Conservation (phyloP, 768 basidiomycete species). For the Mycena rosella region DNA sequence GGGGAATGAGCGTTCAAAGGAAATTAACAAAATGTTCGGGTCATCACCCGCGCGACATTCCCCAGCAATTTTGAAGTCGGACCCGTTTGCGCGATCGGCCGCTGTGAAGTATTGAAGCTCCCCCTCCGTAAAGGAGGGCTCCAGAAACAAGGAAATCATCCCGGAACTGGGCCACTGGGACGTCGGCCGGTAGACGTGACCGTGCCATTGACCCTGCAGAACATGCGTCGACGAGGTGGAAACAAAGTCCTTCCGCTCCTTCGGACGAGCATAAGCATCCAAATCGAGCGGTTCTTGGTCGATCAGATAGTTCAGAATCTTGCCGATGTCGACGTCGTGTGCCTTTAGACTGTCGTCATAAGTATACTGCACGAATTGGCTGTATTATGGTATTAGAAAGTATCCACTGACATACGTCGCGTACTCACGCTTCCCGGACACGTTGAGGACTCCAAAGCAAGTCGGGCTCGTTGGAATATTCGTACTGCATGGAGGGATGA, state of each 20-base stretch:
- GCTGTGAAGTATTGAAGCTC: constrained; percentile 27
- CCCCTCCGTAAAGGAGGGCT: constrained; percentile 1
- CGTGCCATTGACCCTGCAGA: constrained; percentile 33
- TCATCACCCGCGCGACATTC: constrained; percentile 14
- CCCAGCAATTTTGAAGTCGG: constrained; percentile 24
- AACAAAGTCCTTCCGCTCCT: too few relatives aligned
- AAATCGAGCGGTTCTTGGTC: constrained; percentile 29
- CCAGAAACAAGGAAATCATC: constrained; percentile 28
- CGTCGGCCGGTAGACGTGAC: constrained; percentile 14
- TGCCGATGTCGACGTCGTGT: constrained; percentile 14
- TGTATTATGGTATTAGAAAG: neutral
- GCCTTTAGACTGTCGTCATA: constrained; percentile 34
- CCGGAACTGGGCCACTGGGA: constrained; percentile 11
- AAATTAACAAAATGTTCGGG: neutral
- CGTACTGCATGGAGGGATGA: constrained; percentile 15
- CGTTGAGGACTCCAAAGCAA: constrained; percentile 11
- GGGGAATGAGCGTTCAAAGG: constrained; percentile 28
- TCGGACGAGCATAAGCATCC: constrained; percentile 17
- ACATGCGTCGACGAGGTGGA: neutral
- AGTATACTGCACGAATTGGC: constrained; percentile 16
- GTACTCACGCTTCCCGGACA: constrained; percentile 24
- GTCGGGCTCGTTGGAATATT: constrained; percentile 26
- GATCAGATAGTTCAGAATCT: constrained; percentile 30
- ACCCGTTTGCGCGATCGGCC: constrained; percentile 13
- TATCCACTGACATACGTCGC: neutral